Conservation (phyloP, 768 basidiomycete species). For the Leccinum subtestaceum region DNA sequence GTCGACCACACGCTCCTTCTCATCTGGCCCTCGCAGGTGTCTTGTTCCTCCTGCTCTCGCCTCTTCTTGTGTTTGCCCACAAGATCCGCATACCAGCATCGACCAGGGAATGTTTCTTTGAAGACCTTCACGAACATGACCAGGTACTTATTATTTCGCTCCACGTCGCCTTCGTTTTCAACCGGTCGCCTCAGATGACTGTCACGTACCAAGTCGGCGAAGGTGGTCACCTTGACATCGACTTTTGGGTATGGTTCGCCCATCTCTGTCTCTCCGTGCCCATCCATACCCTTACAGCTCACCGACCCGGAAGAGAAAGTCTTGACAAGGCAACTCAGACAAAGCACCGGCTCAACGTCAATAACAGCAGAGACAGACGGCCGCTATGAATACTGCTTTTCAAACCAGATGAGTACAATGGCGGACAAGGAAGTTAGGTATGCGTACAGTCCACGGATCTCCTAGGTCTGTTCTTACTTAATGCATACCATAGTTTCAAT, state of each 20-base stretch:
- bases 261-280: background rate
- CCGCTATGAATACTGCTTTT: conserved; percentile 94
- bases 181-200: conserved; percentile 71
- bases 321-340: conserved; percentile 77
- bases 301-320: conserved; percentile 67
- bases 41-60: conserved; percentile 34
- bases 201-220: conserved; percentile 98
- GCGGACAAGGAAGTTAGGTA: conserved; percentile 95
- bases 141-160: conserved; percentile 49
- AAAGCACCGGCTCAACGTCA: conserved; percentile 85
- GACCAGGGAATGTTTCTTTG: conserved; percentile 93
- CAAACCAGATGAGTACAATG: conserved; percentile 96
- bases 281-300: conserved; percentile 49
- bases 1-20: conserved; percentile 28
- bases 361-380: conserved; percentile 89
- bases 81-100: conserved; percentile 74
- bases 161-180: background rate
- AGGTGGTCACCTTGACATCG: conserved; percentile 95
- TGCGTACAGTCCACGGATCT: background rate
- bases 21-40: conserved; percentile 43
- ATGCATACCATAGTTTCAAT: background rate
- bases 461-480: background rate
- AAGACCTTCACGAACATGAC: conserved; percentile 89
- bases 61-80: conserved; percentile 51
- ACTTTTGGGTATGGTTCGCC: conserved; percentile 76